Percentiles rank a stretch among this genome's conserved stretches.
phyloP scores from a whole-genome alignment of 495 filamentous ascomycete species.

The Lepraria neglecta region DNA sequence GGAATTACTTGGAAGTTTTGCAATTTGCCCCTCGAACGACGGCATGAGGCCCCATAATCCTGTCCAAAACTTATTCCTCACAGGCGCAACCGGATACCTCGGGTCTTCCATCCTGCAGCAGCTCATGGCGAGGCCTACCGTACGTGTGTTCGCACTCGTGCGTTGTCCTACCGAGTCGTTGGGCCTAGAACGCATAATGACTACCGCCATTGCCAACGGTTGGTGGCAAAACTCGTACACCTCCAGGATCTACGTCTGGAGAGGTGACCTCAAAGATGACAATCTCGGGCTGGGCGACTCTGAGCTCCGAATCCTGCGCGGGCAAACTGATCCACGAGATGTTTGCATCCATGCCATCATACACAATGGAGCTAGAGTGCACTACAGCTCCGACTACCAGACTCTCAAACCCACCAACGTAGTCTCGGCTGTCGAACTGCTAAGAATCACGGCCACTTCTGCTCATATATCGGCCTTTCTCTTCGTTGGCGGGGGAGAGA shows the following conservation, averaged over 20 bases:
- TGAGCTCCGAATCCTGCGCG: no score
- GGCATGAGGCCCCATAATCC: not conserved
- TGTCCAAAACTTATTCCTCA: not conserved
- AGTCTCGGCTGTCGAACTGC: constrained; percentile 37
- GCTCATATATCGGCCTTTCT: constrained; percentile 22
- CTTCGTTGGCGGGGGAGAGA: constrained; percentile 30
- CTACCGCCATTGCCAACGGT: not conserved
- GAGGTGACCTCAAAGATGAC: not conserved
- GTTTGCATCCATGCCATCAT: constrained; percentile 55
- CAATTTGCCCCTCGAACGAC: no score
- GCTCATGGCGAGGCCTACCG: constrained; percentile 42
- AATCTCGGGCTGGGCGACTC: not conserved
- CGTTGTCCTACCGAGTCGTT: not conserved
- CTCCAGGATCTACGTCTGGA: not conserved
- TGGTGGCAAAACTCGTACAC: not conserved
- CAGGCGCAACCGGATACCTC: constrained; percentile 29
- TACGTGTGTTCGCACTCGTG: constrained; percentile 23
- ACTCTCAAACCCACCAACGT: constrained; percentile 38
- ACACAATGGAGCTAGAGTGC: constrained; percentile 65
- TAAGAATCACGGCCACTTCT: constrained; percentile 20
- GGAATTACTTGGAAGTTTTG: not conserved
- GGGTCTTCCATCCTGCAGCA: constrained; percentile 31
- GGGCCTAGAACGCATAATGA: not conserved
- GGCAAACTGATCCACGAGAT: no score
- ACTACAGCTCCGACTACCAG: constrained; percentile 38